Evolutionary conservation across 2,329 filamentous ascomycete genomes (phyloP), one percentile per base, ranked within the genome.

Genomic region (Ceratocystis variospora): DNA sequence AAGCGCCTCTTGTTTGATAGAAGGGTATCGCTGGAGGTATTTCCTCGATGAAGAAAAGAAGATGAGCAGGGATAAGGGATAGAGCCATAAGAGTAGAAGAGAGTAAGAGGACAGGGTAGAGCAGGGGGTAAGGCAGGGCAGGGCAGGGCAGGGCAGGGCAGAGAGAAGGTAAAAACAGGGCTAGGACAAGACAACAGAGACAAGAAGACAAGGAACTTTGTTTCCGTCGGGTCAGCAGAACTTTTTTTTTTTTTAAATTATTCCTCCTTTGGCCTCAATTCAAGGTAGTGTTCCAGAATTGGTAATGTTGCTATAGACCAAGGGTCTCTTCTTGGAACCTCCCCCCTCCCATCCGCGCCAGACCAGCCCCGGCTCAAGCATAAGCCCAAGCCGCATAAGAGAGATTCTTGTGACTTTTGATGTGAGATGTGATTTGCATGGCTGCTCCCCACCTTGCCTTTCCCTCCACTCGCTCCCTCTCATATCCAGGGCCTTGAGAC

Each of bases 11-110:
- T 33, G 53, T 57, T 57, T 57, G 28, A 57, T 41, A 12, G 19
- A 28, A 57, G 53, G 28, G 10, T 12, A 57, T 57, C 53, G 53
- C 7, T 57, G 53, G 2, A 57, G 25, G 31, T 57, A 57, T 55
- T 55, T 55, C 19, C 50, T 55, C 50, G 50, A 55, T 57, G 53
- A 57, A 57, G 53, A 57, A 57, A 57, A 57, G 28, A 10, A 33
- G 28, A 50, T 15, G 12, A 17, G 22, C 53, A 28, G 19, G 46
- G 17, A 19, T 10, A 19, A 19, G 46, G 46, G 22, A 19, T 19
- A 50, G 46, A 50, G 15, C n/a, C 46, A 50, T 15, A 22, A 22
- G 37, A 41, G 37, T 22, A 50, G 46, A 22, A 19, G 19, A 41
- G 28, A 2, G 25, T n/a, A 59, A 61, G 28, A 37, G 44, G 37